Conservation (phyloP, 257 asterid species). For the Galeopsis tetrahit region DNA sequence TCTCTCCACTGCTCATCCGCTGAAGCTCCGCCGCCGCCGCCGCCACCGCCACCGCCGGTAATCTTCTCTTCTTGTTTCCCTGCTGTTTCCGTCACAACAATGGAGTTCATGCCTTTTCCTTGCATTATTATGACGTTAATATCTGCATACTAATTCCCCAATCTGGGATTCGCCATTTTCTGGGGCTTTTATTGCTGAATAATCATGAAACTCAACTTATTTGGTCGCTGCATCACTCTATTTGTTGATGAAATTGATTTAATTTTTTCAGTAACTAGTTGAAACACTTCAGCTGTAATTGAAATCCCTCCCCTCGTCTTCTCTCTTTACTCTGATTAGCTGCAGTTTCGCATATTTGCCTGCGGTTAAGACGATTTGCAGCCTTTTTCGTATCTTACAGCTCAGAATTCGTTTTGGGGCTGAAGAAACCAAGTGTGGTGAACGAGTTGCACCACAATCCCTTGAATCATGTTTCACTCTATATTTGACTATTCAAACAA, state of each 20-base stretch:
- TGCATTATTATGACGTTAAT: neutral
- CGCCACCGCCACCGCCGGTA: constrained; percentile 32
- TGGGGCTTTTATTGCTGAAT: constrained; percentile 8
- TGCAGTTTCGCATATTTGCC: neutral
- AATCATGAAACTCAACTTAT: neutral
- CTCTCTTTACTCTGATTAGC: constrained; percentile 9
- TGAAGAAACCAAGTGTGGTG: neutral
- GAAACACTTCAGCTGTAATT: neutral
- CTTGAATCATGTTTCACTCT: constrained; percentile 10
- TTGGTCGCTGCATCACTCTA: neutral
- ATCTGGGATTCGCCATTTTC: constrained; percentile 24
- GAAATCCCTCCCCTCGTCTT: neutral
- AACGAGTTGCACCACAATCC: neutral
- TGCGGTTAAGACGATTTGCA: neutral
- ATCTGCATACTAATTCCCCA: constrained; percentile 20
- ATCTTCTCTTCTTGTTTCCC: neutral
- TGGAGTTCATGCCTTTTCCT: constrained; percentile 7
- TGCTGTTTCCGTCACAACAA: neutral
- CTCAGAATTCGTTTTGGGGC: neutral
- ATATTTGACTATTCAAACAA: neutral
- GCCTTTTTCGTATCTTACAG: neutral
- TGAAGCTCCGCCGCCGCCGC: constrained; percentile 28
- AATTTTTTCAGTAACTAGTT: neutral
- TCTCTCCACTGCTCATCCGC: constrained; percentile 37
- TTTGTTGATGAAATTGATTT: constrained; percentile 8